Evolutionary conservation across 345 rosid genomes (phyloP).

Genomic region (Lumnitzera littorea): DNA sequence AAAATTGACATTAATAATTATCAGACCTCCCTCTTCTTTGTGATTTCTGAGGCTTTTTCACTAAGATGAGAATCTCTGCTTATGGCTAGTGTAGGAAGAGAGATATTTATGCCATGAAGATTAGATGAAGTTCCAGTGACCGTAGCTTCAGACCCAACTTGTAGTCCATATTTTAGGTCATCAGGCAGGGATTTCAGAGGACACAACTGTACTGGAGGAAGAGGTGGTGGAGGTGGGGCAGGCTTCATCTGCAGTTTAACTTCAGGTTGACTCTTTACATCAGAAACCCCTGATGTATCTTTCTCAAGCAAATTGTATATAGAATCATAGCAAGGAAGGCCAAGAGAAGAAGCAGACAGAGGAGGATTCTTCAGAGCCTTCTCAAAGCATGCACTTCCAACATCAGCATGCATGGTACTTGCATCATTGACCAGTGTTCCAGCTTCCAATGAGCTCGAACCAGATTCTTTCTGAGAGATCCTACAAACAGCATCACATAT

Average conservation of each 20-base stretch:
- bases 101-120: neutral
- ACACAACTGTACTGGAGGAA: slow-evolving; percentile 60
- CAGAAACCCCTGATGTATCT: slow-evolving; percentile 14
- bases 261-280: slow-evolving; percentile 17
- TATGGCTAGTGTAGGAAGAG: neutral
- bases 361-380: slow-evolving; percentile 27
- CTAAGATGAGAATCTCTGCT: too few relatives aligned
- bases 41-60: too few relatives aligned
- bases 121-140: too few relatives aligned
- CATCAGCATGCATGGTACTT: slow-evolving; percentile 3
- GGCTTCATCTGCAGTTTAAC: slow-evolving; percentile 23
- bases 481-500: slow-evolving; percentile 31
- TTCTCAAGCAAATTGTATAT: slow-evolving; percentile 18
- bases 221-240: slow-evolving; percentile 49
- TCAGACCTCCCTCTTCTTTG: too few relatives aligned
- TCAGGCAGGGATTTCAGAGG: slow-evolving; percentile 18
- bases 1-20: too few relatives aligned
- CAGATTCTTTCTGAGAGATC: slow-evolving; percentile 24
- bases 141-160: too few relatives aligned
- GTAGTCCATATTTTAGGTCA: too few relatives aligned
- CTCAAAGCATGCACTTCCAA: slow-evolving; percentile 11
- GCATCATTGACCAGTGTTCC: too few relatives aligned
- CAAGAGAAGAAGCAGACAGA: slow-evolving; percentile 19
- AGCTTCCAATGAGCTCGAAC: slow-evolving; percentile 16
- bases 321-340: slow-evolving; percentile 42